Evolutionary conservation across 2,329 filamentous ascomycete species (phyloP), one percentile per base, ranked within the genome.

Genomic region (Fusarium sp.): DNA sequence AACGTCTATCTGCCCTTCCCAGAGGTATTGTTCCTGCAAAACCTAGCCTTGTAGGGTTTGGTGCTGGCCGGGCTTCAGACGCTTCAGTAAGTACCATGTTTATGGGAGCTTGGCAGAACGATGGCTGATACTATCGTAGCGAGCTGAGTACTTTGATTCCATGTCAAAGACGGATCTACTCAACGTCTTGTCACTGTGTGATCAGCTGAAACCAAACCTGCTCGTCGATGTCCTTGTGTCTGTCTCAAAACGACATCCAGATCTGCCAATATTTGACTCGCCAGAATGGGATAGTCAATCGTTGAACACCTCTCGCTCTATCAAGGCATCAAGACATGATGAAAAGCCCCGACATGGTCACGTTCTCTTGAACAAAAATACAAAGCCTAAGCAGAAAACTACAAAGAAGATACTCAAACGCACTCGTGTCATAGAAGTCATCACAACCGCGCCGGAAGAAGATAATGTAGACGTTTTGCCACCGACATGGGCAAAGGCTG

Each of bases 151-250:
- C 60, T 84, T 84, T 59, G 76, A 73, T 21, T 62, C 67, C 9
- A 77, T 81, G 60, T 75, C 75, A 47, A 80, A 74, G 47, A 79
- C 74, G 6, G 81, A 84, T 52, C 72, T 82, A 1, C 72, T 84
- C 24, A 80, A 81, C 33, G 69, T 84, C 11, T 65, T 84, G 4
- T 78, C 78, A 4, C 77, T 83, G 38, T 81, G 80, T 60, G 80
- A 83, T 49, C 80, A 80, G 57, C 70, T 83, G 15, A 75, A 79
- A 24, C 80, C 81, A 3, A 79, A 81, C 34, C 79, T 84, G 13
- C 75, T 84, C 3, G 76, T 78, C 15, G 80, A 84, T 49, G 62
- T 84, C 6, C 75, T 83, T 26, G 79, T 81, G 10, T 82, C 80
- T 4, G 77, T 83, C n/a, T 80, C 82, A 9, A 81, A 77, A 57